phyloP scores from a whole-genome alignment of 768 basidiomycete species.

The Calvatia gigantea region DNA sequence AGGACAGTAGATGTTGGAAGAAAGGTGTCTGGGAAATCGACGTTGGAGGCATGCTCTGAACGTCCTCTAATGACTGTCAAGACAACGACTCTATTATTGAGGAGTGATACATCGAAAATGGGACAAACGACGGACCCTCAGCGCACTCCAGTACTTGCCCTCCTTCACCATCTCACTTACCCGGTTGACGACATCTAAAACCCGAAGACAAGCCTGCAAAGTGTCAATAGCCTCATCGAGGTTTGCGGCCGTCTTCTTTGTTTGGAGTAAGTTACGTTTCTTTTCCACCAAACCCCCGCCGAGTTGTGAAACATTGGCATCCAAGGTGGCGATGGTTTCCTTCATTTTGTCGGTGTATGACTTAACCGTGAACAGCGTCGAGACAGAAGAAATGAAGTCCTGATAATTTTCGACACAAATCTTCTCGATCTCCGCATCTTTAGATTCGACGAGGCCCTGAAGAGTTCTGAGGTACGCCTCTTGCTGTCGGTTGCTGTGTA shows the following conservation, averaged over 20 bases:
- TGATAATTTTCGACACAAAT: constrained; percentile 97
- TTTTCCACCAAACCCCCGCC: constrained; percentile 89
- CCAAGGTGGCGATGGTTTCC: constrained; percentile 86
- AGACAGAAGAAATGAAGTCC: constrained; percentile 95
- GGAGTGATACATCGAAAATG: constrained; percentile 22
- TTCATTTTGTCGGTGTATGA: constrained; percentile 94
- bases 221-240: constrained; percentile 97
- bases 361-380: constrained; percentile 93
- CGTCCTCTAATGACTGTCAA: constrained; percentile 88
- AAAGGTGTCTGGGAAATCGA: constrained; percentile 91
- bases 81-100: constrained; percentile 27
- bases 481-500: constrained; percentile 84
- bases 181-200: constrained; percentile 89
- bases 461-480: constrained; percentile 86
- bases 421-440: constrained; percentile 93
- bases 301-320: constrained; percentile 83
- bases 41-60: constrained; percentile 84
- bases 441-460: constrained; percentile 85
- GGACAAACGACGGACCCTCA: constrained; percentile 68
- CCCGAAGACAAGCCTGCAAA: constrained; percentile 86
- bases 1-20: constrained; percentile 87
- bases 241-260: constrained; percentile 90
- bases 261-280: constrained; percentile 85
- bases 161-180: constrained; percentile 92
- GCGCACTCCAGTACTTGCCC: constrained; percentile 94